These are phyloP conservation scores for Acephala macrosclerotiorum DNA, from an alignment of 2,329 filamentous ascomycete genomes.

Conservation along the genomic window DNA sequence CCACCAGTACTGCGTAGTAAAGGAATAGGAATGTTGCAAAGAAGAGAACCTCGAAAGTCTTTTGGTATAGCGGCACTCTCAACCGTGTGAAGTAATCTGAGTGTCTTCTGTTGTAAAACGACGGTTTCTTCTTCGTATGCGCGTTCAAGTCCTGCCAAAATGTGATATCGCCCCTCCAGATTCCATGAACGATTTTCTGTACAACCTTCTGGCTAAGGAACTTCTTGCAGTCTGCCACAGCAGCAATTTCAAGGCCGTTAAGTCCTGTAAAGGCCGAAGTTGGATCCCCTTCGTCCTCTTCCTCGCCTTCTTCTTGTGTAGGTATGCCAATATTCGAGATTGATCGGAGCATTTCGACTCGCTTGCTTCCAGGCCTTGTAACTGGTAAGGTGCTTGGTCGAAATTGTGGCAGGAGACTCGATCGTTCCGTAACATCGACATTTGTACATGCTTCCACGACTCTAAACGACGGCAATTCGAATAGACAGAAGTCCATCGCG, in stretches of 20 bases:
- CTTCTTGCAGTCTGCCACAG: conserved; percentile 81
- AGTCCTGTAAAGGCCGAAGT: conserved; percentile 78
- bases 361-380: conserved; percentile 36
- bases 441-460: conserved; percentile 12
- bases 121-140: conserved; percentile 76
- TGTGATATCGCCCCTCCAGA: conserved; percentile 86
- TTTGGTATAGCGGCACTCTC: conserved; percentile 83
- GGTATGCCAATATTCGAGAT: conserved; percentile 58
- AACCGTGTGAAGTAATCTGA: conserved; percentile 79
- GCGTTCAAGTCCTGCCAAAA: conserved; percentile 85
- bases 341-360: conserved; percentile 51
- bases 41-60: conserved; percentile 84
- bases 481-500: conserved; percentile 76
- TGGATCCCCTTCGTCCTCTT: conserved; percentile 61
- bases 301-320: conserved; percentile 51
- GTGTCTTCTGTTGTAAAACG: conserved; percentile 73
- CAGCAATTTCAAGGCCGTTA: conserved; percentile 87
- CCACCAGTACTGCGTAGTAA: conserved; percentile 87
- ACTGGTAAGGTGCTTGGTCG: conserved; percentile 28
- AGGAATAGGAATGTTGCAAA: conserved; percentile 78
- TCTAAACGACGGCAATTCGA: conserved; percentile 64
- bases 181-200: conserved; percentile 82
- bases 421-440: conserved; percentile 34
- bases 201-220: conserved; percentile 83
- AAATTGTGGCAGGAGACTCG: conserved; percentile 42